A percentile compares a stretch with the other conserved stretches of the same genome.
phyloP scores from a whole-genome alignment of 163 green algal genomes.

The Scenedesmus sp. region DNA sequence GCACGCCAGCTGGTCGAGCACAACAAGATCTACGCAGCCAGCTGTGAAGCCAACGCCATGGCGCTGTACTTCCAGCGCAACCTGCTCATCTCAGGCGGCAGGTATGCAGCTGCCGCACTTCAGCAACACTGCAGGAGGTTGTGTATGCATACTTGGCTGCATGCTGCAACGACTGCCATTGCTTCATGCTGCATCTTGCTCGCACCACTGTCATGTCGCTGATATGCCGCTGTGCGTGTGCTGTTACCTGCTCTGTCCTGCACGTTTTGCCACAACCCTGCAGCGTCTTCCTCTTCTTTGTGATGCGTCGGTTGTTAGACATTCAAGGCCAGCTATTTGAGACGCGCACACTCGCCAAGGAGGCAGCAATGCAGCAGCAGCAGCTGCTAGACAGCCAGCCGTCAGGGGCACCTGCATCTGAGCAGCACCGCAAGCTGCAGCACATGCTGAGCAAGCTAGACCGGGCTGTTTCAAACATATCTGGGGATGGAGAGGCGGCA shows the following conservation, averaged over 20 bases:
- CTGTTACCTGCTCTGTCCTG: too few relatives aligned
- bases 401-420: not conserved
- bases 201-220: too few relatives aligned
- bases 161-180: too few relatives aligned
- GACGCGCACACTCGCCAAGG: constrained; percentile 25
- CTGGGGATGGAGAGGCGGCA: not conserved
- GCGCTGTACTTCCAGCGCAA: constrained; percentile 50
- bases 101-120: not conserved
- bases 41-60: constrained; percentile 28
- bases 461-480: not conserved
- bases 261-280: too few relatives aligned
- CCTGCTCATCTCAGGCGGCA: constrained; percentile 42
- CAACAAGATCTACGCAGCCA: constrained; percentile 50
- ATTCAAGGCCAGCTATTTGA: constrained; percentile 49
- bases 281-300: constrained; percentile 54
- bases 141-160: too few relatives aligned
- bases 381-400: constrained; percentile 11
- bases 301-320: constrained; percentile 51
- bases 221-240: not conserved
- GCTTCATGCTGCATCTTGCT: too few relatives aligned
- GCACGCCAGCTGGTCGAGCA: constrained; percentile 21
- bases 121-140: too few relatives aligned
- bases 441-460: constrained; percentile 34
- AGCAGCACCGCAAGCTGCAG: constrained; percentile 31
- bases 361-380: constrained; percentile 42